Base-by-base conservation (phyloP, 176 grass and related monocot species). In the Rhynchospora breviuscula region DNA sequence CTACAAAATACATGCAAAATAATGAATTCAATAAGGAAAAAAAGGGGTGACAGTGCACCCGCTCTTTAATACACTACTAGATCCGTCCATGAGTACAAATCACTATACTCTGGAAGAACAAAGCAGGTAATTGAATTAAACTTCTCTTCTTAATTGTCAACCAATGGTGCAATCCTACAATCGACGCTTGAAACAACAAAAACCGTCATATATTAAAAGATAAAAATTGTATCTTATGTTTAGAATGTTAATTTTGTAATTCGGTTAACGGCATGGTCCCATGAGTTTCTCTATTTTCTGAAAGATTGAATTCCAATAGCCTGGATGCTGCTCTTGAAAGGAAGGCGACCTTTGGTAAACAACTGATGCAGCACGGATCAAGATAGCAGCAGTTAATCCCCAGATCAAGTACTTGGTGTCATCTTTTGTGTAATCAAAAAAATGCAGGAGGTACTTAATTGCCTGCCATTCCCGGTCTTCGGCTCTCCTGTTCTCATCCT, bases 311-410 rank as follows among this genome's bases (percentile, higher is more conserved):
- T 25, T n/a, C 35, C 72, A n/a, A 45, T 51, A 59, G 40, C 52
- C 35, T 62, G 15, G 67, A 78, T 63, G 8, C 44, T 60, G 87
- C 82, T 95, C 90, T 8, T 2, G 6, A 40, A 95, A 98, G 33
- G 90, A 93, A 85, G 92, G 92, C 22, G 90, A 62, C 68, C 89
- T 88, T 81, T 83, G 82, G 58, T 91, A 87, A 80, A 98, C 57
- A 52, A 95, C 69, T 21, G 95, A 88, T 44, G 95, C 95, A 0
- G 89, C 89, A 18, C 92, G 91, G 29, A 90, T 91, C 79, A 98
- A 52, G 59, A 98, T 90, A 84, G 81, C 80, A 7, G 95, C 92
- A 17, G 95, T 98, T 84, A 98, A 64, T 15, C 95, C 95, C 95
- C 95, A 98, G 29, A 98, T 98, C 79, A 91, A 84, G 82, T 90